Base-by-base conservation (phyloP, 805 yeast genomes). In the Helenozyma rhizophorensis region DNA sequence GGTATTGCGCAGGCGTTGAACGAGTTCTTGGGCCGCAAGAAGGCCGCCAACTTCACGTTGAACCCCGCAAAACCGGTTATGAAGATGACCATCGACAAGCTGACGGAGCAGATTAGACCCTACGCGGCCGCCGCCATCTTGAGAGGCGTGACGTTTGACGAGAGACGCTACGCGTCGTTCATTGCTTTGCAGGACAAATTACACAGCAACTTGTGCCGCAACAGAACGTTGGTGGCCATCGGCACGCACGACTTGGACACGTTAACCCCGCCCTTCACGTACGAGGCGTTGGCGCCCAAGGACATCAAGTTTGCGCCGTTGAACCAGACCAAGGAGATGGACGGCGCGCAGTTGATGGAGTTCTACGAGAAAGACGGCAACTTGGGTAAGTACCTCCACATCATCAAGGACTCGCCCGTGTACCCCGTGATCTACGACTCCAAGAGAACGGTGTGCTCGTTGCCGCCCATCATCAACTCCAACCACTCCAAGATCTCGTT, bases 381-480 rank as follows among this genome's bases (percentile, higher is more conserved):
- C 56, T 68, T 93, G 50, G 89, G 95, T 48, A 84, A 83, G 60
- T 93, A 76, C 63, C 75, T 90, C 49, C 95, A 82, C 54, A 83
- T 93, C 50, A 86, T 93, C 58, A 80, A 76, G 53, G 85, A 85
- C 58, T 80, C 88, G 21, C 94, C 95, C 16, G 93, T 83, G 31
- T 86, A 76, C 60, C 99, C 99, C 16, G 87, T 89, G 23, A 84
- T 90, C 50, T 72, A 80, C 50, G 98, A 93, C 62, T 61, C 80
- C 37, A 70, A 78, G 25, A 74, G 80, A 51, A 72, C 74, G 7
- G 93, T 93, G 33, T 81, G 94, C 51, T 89, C 97, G 6, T 64
- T 93, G 70, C 99, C 99, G 32, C 99, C 99, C 44, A 83, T 93
- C 55, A 94, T 93, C 68, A 93, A 93, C 68, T 83, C 95, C 23